Evolutionary conservation across 352 stramenopile species (phyloP), one percentile per base, ranked within the genome.

Genomic region (Phytophthora lateralis): DNA sequence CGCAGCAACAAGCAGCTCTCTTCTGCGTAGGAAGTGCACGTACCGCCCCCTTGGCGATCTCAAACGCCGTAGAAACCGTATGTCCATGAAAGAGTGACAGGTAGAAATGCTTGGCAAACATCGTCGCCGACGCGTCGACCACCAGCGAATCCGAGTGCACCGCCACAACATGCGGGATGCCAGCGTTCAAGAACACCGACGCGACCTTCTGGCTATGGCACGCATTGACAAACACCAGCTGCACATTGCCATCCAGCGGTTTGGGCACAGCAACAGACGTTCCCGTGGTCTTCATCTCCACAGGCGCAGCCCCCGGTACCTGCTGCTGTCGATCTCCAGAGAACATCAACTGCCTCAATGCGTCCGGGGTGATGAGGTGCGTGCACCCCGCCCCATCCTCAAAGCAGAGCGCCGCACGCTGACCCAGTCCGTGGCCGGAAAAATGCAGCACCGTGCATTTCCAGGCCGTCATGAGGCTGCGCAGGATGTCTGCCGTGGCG

Each of bases 101-200:
- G 55, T 94, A 94, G 66, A 94, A 94, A 44, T 92, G 82, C 50
- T 94, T 94, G 50, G 85, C 83, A 63, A 94, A 92, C 78, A 91
- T 90, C 0, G 79, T 94, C 12, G 81, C 85, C 0, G 74, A 85
- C 18, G 73, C 81, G 34, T 94, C 85, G 5, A 94, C 77, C 3
- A 92, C 81, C 9, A 90, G 72, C 3, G 82, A 91, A 42, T 92
- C 82, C 21, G 81, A 92, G 58, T 92, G 83, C 8, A 91, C 82
- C 6, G 89, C 90, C n/a, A 98, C 86, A 7, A 98, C 90, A 59
- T 98, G 89, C 2, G 86, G 88, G 32, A 98, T 94, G 6, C 90
- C 91, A 2, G 90, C 91, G 30, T 91, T 85, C 29, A 96, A 70
- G 44, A 98, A 97, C 1, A 95, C 88, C 2, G 83, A 86, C 2